Base-by-base conservation (phyloP, 805 yeast species). In the Cyberlindnera samutprakarnensis region DNA sequence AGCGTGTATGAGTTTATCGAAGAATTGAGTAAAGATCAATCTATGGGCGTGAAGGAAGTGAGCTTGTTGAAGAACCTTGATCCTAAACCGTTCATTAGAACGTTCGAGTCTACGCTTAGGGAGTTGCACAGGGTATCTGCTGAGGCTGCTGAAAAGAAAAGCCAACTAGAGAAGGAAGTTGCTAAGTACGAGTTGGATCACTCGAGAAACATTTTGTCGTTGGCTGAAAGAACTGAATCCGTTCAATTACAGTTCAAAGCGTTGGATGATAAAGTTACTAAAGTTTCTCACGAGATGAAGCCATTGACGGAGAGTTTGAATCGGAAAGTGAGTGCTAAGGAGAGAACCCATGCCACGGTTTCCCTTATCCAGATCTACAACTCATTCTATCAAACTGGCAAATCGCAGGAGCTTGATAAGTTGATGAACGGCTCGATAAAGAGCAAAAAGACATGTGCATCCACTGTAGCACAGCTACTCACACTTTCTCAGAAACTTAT, bases 71-170 rank as follows among this genome's bases (percentile, higher is more conserved):
- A 71, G 26, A 27, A 45, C 27, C 43, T 86, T 33, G 96, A 92
- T 49, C 96, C 97, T 2, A 86, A 85, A 49, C 97, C 97, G 2
- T 92, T 84, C 52, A 90, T 90, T 28, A 72, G 96, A 44, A 85
- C 95, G 0, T 88, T 92, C 54, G 96, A 90, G 52, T 75, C 88
- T 1, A 84, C 92, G 3, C 61, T 87, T 27, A 67, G 75, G 28
- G 90, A 85, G 47, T 61, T 90, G 42, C 72, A 75, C 46, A 65
- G 64, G 30, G 57, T 92, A 26, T 67, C 67, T 28, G 70, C 66
- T 1, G 79, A 79, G 27, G 72, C 87, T 3, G 51, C 57, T 5
- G 52, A 55, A 12, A 67, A 66, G 33, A 78, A 75, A 40, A 58
- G 58, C 4, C 57, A 59, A n/a, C 63, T 77, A 15, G 79, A 71